A percentile compares a stretch with the other conserved stretches of the same genome.
phyloP scores from a whole-genome alignment of 352 stramenopile genomes.

The Pilasporangium apinafurcum region DNA sequence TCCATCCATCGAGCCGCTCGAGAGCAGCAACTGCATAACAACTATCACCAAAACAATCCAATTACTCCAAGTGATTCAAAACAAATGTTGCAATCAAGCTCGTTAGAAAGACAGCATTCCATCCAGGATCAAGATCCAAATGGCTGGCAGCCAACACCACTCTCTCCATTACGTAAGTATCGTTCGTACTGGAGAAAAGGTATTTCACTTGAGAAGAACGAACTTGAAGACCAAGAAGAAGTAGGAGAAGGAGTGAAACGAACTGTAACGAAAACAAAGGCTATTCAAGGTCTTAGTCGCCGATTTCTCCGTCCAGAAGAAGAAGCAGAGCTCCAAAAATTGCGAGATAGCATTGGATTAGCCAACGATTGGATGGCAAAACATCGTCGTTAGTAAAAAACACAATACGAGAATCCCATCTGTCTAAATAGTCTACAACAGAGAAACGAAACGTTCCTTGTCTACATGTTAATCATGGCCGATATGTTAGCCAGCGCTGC shows the following conservation, averaged over 20 bases:
- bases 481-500: slow-evolving; percentile 66
- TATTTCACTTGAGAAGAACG: slow-evolving; percentile 30
- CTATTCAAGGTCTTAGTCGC: slow-evolving; percentile 5
- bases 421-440: slow-evolving; percentile 45
- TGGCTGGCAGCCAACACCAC: slow-evolving; percentile 21
- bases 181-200: slow-evolving; percentile 48
- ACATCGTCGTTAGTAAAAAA: slow-evolving; percentile 3
- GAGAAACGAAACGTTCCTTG: not conserved
- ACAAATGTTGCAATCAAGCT: too few relatives aligned
- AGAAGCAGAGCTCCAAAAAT: slow-evolving; percentile 34
- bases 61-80: too few relatives aligned
- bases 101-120: not conserved
- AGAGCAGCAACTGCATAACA: not conserved
- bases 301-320: slow-evolving; percentile 59
- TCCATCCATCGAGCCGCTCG: slow-evolving; percentile 34
- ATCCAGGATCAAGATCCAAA: not conserved
- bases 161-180: slow-evolving; percentile 40
- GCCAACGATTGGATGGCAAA: slow-evolving; percentile 65
- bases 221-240: not conserved
- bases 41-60: not conserved
- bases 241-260: not conserved
- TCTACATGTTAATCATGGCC: slow-evolving; percentile 74
- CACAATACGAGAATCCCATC: not conserved
- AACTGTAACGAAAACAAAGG: not conserved
- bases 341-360: slow-evolving; percentile 54